Evolutionary conservation across 1,284 basidiomycete genomes (phyloP).

Genomic region (Cryptococcus amylolentus): DNA sequence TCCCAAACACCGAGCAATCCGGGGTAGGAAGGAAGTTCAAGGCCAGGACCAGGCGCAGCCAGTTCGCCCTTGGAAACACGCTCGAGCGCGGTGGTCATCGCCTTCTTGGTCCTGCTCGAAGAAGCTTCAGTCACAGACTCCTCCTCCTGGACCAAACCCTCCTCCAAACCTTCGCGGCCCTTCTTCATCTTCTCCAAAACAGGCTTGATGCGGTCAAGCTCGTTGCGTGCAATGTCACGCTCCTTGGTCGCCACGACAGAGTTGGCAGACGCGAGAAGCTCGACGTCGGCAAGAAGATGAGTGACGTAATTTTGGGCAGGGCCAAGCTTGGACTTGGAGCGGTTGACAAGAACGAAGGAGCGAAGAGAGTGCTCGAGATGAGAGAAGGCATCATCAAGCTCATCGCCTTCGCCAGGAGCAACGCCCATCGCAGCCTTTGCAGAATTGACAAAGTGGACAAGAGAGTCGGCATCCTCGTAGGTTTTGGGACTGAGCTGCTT

Average conservation of each 20-base stretch:
- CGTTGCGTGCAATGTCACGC: conserved; percentile 67
- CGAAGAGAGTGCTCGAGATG: conserved; percentile 87
- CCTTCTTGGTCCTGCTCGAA: conserved; percentile 57
- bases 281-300: conserved; percentile 83
- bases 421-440: conserved; percentile 51
- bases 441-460: conserved; percentile 98
- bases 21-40: conserved; percentile 72
- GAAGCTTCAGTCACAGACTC: conserved; percentile 66
- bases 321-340: conserved; percentile 90
- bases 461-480: conserved; percentile 83
- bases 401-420: conserved; percentile 43
- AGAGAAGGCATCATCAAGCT: conserved; percentile 70
- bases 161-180: conserved; percentile 70
- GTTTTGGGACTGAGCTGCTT: conserved; percentile 86
- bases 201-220: conserved; percentile 71
- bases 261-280: conserved; percentile 82
- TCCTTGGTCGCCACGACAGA: conserved; percentile 78
- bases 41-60: conserved; percentile 51
- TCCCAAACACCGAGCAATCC: conserved; percentile 84
- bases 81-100: conserved; percentile 70
- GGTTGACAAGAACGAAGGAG: conserved; percentile 93
- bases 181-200: conserved; percentile 81
- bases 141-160: conserved; percentile 72
- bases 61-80: conserved; percentile 71
- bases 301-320: conserved; percentile 92